Percentiles rank a stretch among this genome's conserved stretches.
Conservation (phyloP, 225 moss, liverwort and hornwort species). For the Takakia lepidozioides region DNA sequence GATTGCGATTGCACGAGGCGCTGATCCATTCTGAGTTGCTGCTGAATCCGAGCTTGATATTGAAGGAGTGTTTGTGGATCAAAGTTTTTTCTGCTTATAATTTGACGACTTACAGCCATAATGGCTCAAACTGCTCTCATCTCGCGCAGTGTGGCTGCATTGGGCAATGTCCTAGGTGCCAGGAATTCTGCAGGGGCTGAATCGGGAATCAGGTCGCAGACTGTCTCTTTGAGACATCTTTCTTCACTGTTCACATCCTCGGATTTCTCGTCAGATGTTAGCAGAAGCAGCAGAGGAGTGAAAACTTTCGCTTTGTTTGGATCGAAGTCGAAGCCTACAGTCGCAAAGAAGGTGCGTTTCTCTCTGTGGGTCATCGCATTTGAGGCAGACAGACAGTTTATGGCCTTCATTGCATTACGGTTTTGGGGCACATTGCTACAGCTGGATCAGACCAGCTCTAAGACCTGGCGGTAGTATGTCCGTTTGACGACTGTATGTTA, state of each 20-base stretch:
- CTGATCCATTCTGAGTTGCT: too few species aligned
- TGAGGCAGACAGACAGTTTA: background rate
- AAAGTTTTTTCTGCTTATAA: too few species aligned
- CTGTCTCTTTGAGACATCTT: conserved; percentile 17
- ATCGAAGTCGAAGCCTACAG: conserved; percentile 11
- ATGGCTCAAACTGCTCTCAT: conserved; percentile 61
- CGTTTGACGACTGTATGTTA: too few species aligned
- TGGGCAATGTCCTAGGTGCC: conserved; percentile 3
- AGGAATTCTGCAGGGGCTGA: too few species aligned
- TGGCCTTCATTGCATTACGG: background rate
- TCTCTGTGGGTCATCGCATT: background rate
- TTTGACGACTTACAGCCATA: too few species aligned
- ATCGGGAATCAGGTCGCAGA: conserved; percentile 9
- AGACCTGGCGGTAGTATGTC: too few species aligned
- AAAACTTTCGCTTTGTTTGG: conserved; percentile 53
- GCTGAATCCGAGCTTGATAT: too few species aligned
- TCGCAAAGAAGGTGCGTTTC: conserved; percentile 23
- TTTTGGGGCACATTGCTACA: too few species aligned
- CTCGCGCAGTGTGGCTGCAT: conserved; percentile 22
- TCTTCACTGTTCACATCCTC: conserved; percentile 17
- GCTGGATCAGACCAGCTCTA: background rate
- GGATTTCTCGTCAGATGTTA: conserved; percentile 8
- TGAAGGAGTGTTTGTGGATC: too few species aligned
- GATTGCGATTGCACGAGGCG: too few species aligned
- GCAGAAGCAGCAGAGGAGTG: conserved; percentile 7